Evolutionary conservation across 495 filamentous ascomycete species (phyloP), one percentile per base, ranked within the genome.

Genomic region (Trypethelium eluteriae): DNA sequence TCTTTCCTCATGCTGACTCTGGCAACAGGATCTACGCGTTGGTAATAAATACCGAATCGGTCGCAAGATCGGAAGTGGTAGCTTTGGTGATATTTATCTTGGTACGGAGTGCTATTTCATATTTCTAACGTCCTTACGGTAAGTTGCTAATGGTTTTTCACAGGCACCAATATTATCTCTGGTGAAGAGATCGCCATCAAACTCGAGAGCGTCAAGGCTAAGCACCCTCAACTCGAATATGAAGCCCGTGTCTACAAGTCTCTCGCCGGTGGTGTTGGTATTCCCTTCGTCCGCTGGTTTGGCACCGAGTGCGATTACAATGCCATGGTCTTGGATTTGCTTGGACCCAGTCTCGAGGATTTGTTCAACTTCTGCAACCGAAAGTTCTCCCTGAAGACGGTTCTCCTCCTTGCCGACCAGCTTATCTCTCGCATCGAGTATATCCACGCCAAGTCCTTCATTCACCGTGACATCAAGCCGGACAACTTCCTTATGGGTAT

Each of bases 321-420:
- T 80, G 95, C 95, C 74, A 99, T 99, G 95, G 95, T 99, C 62
- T 89, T 99, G 70, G 95, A 99, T 74, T 86, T 99, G 18, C 90
- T 99, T 47, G 95, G 95, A 63, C 95, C 95, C 67, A 96, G 91
- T 76, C 82, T 99, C 82, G 95, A 99, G 80, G 95, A 99, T 76
- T 83, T 99, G n/a, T 99, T 99, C 92, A 99, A 99, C 86, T 99
- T 99, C 79, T 99, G 95, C 87, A 99, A 98, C 86, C 89, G 95
- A 76, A 99, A 99, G 78, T 99, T 98, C 84, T 96, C 94, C 10
- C 81, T 99, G 70, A 99, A 99, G 89, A 99, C 95, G n/a, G 95
- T 99, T 49, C 81, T 99, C 16, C 87, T 99, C 10, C 86, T 99
- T 63, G 95, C 95, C 74, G 95, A 99, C 75, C 95, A 99, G 81